Evolutionary conservation across 2,329 filamentous ascomycete species (phyloP).

Genomic region (Xylaria sp.): DNA sequence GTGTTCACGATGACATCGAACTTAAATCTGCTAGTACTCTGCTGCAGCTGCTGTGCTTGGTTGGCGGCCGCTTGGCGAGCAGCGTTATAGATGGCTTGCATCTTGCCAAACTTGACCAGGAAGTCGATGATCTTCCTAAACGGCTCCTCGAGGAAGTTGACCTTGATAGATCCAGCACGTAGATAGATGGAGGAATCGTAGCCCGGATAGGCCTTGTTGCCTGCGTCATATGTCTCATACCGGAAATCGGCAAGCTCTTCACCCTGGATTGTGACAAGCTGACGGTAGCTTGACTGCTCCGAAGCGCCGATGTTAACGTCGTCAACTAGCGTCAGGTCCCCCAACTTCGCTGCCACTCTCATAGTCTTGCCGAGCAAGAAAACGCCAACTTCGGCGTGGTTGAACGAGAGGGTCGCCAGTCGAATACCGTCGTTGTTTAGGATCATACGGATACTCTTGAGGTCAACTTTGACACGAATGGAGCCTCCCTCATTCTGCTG

Average conservation of each 20-base stretch:
- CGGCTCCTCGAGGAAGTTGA: slow-evolving; percentile 96
- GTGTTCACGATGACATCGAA: slow-evolving; percentile 94
- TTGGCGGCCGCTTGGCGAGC: slow-evolving; percentile 92
- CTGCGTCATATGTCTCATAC: slow-evolving; percentile 90
- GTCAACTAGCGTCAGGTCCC: slow-evolving; percentile 85
- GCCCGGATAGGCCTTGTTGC: slow-evolving; percentile 76
- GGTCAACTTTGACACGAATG: slow-evolving; percentile 88
- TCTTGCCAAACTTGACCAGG: slow-evolving; percentile 97
- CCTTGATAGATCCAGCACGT: slow-evolving; percentile 89
- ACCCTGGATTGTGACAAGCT: slow-evolving; percentile 92
- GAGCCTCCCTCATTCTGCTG: slow-evolving; percentile 63
- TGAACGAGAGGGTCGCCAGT: slow-evolving; percentile 88
- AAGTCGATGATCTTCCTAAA: slow-evolving; percentile 99
- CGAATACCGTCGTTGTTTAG: slow-evolving; percentile 97
- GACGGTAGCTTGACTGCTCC: slow-evolving; percentile 76
- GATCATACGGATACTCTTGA: slow-evolving; percentile 92
- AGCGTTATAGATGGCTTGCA: slow-evolving; percentile 98
- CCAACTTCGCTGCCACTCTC: slow-evolving; percentile 83
- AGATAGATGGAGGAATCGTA: slow-evolving; percentile 92
- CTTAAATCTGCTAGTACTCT: slow-evolving; percentile 86
- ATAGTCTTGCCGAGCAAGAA: slow-evolving; percentile 86
- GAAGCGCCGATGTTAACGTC: slow-evolving; percentile 91
- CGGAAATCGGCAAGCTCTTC: slow-evolving; percentile 95
- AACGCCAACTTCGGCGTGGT: slow-evolving; percentile 87
- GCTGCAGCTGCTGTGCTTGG: slow-evolving; percentile 90